Evolutionary conservation across 352 stramenopile species (phyloP).

Genomic region (Stramenopiles sp.): DNA sequence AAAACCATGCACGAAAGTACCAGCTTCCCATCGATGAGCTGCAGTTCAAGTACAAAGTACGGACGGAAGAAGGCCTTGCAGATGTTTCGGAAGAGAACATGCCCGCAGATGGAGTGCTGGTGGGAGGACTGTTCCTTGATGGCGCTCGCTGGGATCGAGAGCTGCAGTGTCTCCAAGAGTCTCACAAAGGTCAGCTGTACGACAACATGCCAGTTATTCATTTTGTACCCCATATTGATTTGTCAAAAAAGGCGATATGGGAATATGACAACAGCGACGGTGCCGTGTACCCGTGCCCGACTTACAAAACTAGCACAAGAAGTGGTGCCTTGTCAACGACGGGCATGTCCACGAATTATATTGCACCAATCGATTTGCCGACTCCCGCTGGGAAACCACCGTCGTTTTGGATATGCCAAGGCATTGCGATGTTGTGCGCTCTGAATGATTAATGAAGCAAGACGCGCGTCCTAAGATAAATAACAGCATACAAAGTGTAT

Average conservation of each 20-base stretch:
- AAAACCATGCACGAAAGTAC: slow-evolving; percentile 83
- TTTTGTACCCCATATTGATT: background rate
- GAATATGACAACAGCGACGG: slow-evolving; percentile 34
- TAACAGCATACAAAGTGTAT: too few species aligned
- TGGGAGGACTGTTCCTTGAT: slow-evolving; percentile 54
- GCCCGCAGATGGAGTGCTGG: slow-evolving; percentile 67
- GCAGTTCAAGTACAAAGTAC: slow-evolving; percentile 62
- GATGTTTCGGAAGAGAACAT: slow-evolving; percentile 34
- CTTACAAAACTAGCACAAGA: slow-evolving; percentile 79
- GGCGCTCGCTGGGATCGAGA: slow-evolving; percentile 61
- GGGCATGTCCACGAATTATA: slow-evolving; percentile 78
- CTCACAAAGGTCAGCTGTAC: slow-evolving; percentile 71
- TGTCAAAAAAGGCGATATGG: background rate
- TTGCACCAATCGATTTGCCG: slow-evolving; percentile 67
- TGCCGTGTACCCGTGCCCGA: slow-evolving; percentile 59
- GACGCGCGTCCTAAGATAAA: too few species aligned
- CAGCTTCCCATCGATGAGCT: slow-evolving; percentile 77
- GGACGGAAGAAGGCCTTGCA: slow-evolving; percentile 24
- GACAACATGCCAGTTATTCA: slow-evolving; percentile 6
- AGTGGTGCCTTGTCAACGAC: slow-evolving; percentile 71
- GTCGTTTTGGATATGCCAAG: slow-evolving; percentile 73
- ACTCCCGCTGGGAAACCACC: slow-evolving; percentile 37
- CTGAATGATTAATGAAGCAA: slow-evolving; percentile 9
- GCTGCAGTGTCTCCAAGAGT: slow-evolving; percentile 43
- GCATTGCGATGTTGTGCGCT: slow-evolving; percentile 48